These are phyloP conservation scores for Eimeria sp. DNA, from an alignment of 169 alveolate species.

Conservation along the genomic window DNA sequence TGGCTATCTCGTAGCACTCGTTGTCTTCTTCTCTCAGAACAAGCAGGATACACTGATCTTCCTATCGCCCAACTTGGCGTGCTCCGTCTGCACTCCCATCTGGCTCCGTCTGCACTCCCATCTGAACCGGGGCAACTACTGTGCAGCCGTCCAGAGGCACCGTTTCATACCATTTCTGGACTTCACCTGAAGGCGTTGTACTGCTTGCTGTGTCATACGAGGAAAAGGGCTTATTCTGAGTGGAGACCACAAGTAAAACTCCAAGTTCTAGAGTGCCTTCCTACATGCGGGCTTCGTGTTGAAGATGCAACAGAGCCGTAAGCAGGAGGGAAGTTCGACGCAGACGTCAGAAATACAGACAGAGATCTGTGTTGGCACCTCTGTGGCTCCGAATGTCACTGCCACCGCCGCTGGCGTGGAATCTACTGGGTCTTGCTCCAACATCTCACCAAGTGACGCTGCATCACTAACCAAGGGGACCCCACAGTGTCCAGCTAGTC, in stretches of 20 bases:
- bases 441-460: background rate
- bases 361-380: background rate
- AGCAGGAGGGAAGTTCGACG: constrained; percentile 42
- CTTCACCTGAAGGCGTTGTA: background rate
- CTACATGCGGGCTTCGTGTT: constrained; percentile 54
- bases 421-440: constrained; percentile 43
- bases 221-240: background rate
- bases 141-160: background rate
- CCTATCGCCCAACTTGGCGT: constrained; percentile 60
- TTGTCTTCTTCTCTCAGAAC: background rate
- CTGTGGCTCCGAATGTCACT: background rate
- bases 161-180: background rate
- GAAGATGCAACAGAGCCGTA: constrained; percentile 53
- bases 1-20: constrained; percentile 25
- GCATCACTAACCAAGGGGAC: background rate
- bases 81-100: background rate
- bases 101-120: background rate
- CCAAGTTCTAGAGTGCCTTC: background rate
- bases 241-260: background rate
- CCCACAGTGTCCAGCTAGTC: constrained; percentile 1
- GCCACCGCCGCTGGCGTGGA: constrained; percentile 31
- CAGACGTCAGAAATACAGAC: background rate
- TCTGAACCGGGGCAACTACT: constrained; percentile 7
- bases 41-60: background rate
- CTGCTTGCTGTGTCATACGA: background rate